These are phyloP conservation scores for Boletus reticuloceps DNA, from an alignment of 768 basidiomycete genomes.

Conservation along the genomic window DNA sequence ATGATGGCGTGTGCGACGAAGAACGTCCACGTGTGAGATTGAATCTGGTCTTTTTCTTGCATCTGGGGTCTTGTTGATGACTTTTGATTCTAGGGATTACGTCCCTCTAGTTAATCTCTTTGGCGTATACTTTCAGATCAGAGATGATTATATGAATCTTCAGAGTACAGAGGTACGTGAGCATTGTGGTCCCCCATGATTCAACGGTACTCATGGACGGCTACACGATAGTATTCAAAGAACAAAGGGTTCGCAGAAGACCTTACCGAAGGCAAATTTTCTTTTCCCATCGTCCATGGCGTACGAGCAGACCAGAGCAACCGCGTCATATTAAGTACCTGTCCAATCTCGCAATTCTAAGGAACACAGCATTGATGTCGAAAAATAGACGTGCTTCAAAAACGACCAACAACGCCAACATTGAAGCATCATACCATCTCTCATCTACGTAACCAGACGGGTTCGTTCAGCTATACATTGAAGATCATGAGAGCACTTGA, in stretches of 20 bases:
- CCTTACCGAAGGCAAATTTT: constrained; percentile 78
- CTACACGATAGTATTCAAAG: constrained; percentile 48
- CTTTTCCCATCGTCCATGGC: constrained; percentile 74
- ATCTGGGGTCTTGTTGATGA: not conserved
- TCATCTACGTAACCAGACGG: constrained; percentile 72
- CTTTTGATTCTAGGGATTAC: constrained; percentile 59
- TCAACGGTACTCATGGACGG: not conserved
- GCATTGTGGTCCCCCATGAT: not conserved
- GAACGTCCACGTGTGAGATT: constrained; percentile 53
- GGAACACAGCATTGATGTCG: not conserved
- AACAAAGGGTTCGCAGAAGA: constrained; percentile 74
- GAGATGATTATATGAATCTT: constrained; percentile 97
- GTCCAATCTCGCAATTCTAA: not conserved
- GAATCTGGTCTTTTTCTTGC: not conserved
- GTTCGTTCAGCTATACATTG: constrained; percentile 85
- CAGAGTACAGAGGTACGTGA: constrained; percentile 73
- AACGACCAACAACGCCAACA: constrained; percentile 81
- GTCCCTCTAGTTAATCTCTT: constrained; percentile 92
- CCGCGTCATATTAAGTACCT: constrained; percentile 79
- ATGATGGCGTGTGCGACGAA: constrained; percentile 89
- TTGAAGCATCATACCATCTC: constrained; percentile 79
- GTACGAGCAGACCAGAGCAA: constrained; percentile 78
- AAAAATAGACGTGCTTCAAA: constrained; percentile 79
- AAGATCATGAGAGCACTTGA: constrained; percentile 66
- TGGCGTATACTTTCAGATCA: constrained; percentile 92